A percentile compares a stretch with the other conserved stretches of the same genome.
phyloP scores from a whole-genome alignment of 331 rosid species.

The Dryas integrifolia region DNA sequence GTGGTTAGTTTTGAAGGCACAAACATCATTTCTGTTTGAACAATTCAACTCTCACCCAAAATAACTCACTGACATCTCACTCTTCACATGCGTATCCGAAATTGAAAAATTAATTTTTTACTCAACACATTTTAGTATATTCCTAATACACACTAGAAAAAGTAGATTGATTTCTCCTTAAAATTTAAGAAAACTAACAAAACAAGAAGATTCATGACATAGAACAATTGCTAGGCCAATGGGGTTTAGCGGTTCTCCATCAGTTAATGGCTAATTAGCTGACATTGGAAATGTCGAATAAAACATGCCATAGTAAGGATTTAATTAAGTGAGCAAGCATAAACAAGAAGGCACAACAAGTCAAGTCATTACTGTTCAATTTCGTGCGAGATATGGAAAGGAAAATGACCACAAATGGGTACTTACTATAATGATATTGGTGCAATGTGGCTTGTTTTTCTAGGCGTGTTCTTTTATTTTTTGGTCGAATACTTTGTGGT shows the following conservation, averaged over 20 bases:
- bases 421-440: not conserved
- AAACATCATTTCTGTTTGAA: slow-evolving; percentile 6
- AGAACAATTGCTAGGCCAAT: not conserved
- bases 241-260: not conserved
- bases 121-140: no score
- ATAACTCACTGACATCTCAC: not conserved
- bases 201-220: no score
- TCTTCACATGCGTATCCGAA: no score
- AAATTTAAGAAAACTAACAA: no score
- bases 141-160: no score
- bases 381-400: not conserved
- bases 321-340: not conserved
- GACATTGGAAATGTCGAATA: not conserved
- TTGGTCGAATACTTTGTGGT: not conserved
- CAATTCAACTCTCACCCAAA: not conserved
- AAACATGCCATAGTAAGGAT: not conserved
- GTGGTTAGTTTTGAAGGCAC: slow-evolving; percentile 32
- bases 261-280: not conserved
- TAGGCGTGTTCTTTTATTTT: not conserved
- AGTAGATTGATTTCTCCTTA: no score
- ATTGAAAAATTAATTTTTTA: no score
- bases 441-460: not conserved
- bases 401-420: no score
- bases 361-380: not conserved
- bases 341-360: not conserved